Evolutionary conservation across 352 stramenopile species (phyloP), one percentile per base, ranked within the genome.

Genomic region (Globisporangium camurandrum): DNA sequence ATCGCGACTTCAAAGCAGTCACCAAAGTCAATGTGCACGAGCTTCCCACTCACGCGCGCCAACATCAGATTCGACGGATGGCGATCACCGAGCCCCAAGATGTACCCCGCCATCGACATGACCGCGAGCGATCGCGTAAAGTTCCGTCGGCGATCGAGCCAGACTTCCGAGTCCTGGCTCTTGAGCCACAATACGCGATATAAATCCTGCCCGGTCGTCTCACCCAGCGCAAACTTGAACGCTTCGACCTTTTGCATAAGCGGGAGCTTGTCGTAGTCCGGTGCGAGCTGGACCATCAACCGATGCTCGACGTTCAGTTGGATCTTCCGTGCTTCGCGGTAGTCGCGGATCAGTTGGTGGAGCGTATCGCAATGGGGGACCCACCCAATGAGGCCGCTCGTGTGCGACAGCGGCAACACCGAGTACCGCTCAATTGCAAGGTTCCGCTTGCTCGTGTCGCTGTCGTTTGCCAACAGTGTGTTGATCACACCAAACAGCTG

Each of bases 101-200:
- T 99, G 62, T 99, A 99, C 10, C 98, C 98, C 23, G 98, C 97
- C 91, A 99, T 99, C 40, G 88, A 98, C 97, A 99, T 99, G 16
- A 99, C 96, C 1, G 98, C 97, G n/a, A 99, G 72, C 48, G 93
- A 97, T 0, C 96, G 84, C 20, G 97, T 99, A 57, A 97, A 99
- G 62, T 98, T 98, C 31, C 94, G 97, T 14, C 98, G 83, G 12
- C 96, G 87, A 46, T 99, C 96, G 7, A 99, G 80, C 98, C 98
- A 99, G 45, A 98, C 89, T 56, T 99, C 97, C 64, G 95, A 98
- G 67, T 98, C 97, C 56, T 96, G 95, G 37, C 86, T 98, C 71
- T 99, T 99, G 23, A 99, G 84, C 97, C 97, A 99, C 41, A 99
- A 68, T 41, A 99, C 96, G 66, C 98, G 96, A 56, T 98, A 98